A percentile compares a stretch with the other conserved stretches of the same genome.
Conservation (phyloP, 2,329 filamentous ascomycete genomes). For the Colletotrichum zoysiae region DNA sequence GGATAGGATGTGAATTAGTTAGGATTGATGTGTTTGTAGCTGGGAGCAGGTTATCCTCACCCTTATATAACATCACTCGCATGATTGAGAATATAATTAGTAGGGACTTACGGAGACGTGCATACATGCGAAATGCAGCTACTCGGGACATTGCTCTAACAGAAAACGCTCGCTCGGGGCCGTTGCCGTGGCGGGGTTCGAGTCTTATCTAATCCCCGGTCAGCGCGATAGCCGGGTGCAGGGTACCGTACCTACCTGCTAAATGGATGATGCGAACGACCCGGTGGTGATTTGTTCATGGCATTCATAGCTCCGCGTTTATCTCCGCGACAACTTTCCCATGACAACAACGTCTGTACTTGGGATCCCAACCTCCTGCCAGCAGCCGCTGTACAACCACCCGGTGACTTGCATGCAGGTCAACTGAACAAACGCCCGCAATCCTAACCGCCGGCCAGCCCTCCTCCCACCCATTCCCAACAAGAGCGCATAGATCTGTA, state of each 20-base stretch:
- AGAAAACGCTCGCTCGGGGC: neutral
- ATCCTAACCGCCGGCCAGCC: conserved; percentile 1
- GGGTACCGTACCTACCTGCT: conserved; percentile 16
- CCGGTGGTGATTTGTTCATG: conserved; percentile 34
- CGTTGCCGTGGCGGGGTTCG: conserved; percentile 5
- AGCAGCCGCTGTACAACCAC: conserved; percentile 12
- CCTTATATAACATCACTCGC: too few relatives aligned
- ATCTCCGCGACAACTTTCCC: conserved; percentile 38
- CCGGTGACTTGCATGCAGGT: conserved; percentile 1
- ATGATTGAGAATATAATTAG: neutral
- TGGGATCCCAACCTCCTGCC: conserved; percentile 5
- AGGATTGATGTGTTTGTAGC: too few relatives aligned
- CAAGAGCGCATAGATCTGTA: conserved; percentile 36
- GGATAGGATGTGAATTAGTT: too few relatives aligned
- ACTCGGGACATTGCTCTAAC: neutral
- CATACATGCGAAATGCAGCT: neutral
- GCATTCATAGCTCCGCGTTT: conserved; percentile 37
- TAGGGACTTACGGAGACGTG: neutral
- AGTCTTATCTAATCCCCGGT: conserved; percentile 32
- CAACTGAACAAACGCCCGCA: neutral
- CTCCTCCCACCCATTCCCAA: neutral
- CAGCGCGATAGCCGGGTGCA: conserved; percentile 16
- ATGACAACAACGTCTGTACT: conserved; percentile 5
- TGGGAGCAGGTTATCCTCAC: too few relatives aligned
- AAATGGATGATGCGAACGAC: conserved; percentile 42